Conservation (phyloP, 2,329 filamentous ascomycete genomes). For the Coniella vitis region DNA sequence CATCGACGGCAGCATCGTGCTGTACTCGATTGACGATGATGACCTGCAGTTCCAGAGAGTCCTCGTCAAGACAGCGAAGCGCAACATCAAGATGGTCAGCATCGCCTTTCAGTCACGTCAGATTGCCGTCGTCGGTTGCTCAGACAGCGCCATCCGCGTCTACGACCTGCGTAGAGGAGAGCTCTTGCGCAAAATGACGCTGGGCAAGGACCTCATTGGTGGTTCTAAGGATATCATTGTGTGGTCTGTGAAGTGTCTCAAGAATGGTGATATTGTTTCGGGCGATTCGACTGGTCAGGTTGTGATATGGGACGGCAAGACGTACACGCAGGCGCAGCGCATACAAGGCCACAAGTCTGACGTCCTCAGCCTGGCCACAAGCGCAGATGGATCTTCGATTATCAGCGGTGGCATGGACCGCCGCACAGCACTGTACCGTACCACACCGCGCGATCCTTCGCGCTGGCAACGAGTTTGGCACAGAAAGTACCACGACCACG, state of each 20-base stretch:
- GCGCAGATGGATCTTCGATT: constrained; percentile 71
- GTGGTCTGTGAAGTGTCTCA: constrained; percentile 86
- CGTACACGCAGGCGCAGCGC: constrained; percentile 79
- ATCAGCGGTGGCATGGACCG: constrained; percentile 90
- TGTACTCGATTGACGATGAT: constrained; percentile 79
- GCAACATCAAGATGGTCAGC: constrained; percentile 84
- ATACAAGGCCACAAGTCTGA: constrained; percentile 85
- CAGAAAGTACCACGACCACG: constrained; percentile 81
- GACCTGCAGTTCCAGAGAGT: constrained; percentile 75
- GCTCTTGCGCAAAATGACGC: constrained; percentile 72
- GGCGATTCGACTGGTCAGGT: constrained; percentile 93
- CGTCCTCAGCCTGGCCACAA: constrained; percentile 79
- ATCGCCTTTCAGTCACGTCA: constrained; percentile 83
- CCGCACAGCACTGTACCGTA: constrained; percentile 75
- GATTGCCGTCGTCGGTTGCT: constrained; percentile 81
- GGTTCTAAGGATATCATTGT: constrained; percentile 81
- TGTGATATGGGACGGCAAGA: constrained; percentile 88
- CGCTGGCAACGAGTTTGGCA: constrained; percentile 86
- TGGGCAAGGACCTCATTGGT: constrained; percentile 70
- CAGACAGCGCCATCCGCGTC: constrained; percentile 90
- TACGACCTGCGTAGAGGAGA: constrained; percentile 78
- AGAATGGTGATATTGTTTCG: constrained; percentile 84
- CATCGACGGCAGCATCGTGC: constrained; percentile 80
- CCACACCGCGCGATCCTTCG: constrained; percentile 49
- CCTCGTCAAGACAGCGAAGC: constrained; percentile 68